Evolutionary conservation across 371 early-diverging fungal species (phyloP).

Genomic region (Zancudomyces culisetae): DNA sequence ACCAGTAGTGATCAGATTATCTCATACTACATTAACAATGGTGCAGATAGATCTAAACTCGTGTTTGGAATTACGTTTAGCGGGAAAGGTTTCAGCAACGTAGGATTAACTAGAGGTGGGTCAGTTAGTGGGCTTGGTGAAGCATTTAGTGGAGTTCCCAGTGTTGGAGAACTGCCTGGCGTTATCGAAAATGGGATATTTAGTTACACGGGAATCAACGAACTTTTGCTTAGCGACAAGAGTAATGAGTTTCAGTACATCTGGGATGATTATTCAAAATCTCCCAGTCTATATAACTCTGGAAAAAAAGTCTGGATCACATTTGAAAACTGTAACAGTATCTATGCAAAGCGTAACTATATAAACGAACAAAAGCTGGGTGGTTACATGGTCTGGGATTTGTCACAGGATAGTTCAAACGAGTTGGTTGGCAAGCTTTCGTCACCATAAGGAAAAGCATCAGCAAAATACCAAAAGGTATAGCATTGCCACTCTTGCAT

Average conservation of each 20-base stretch:
- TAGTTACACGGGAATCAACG: slow-evolving; percentile 17
- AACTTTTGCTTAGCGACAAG: slow-evolving; percentile 5
- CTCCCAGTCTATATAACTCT: slow-evolving; percentile 56
- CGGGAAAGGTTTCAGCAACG: slow-evolving; percentile 69
- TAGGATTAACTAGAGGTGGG: slow-evolving; percentile 14
- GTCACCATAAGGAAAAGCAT: too few relatives aligned
- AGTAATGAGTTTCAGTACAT: slow-evolving; percentile 41
- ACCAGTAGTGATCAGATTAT: slow-evolving; percentile 34
- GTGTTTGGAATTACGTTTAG: slow-evolving; percentile 66
- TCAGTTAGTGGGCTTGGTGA: slow-evolving; percentile 9
- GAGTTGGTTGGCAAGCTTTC: slow-evolving; percentile 7
- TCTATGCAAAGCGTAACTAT: slow-evolving; percentile 54
- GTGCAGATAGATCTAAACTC: slow-evolving; percentile 56
- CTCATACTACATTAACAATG: slow-evolving; percentile 36
- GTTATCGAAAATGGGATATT: slow-evolving; percentile 33
- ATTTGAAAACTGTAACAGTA: slow-evolving; percentile 52
- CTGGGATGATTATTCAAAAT: slow-evolving; percentile 43
- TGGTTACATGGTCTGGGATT: slow-evolving; percentile 77
- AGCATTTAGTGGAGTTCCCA: slow-evolving; percentile 37
- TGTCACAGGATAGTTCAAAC: slow-evolving; percentile 34
- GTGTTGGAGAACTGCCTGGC: slow-evolving; percentile 70
- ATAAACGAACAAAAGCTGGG: slow-evolving; percentile 38
- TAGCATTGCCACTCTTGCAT: too few relatives aligned
- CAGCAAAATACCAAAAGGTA: too few relatives aligned
- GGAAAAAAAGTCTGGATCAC: slow-evolving; percentile 43